phyloP scores from a whole-genome alignment of 352 stramenopile species.

The Globisporangium nagaii region DNA sequence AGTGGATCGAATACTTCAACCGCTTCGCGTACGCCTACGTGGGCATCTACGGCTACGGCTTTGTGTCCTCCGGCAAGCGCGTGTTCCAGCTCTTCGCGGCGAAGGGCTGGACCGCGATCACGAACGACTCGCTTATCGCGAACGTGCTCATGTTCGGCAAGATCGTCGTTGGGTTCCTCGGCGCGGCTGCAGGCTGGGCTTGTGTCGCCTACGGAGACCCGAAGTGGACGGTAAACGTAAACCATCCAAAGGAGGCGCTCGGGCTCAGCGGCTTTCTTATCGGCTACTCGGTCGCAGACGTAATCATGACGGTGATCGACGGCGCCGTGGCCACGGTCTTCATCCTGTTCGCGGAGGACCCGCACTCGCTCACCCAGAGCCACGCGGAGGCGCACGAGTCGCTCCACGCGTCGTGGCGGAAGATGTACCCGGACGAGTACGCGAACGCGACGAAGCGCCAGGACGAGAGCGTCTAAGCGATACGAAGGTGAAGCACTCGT shows the following conservation, averaged over 20 bases:
- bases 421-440: conserved; percentile 50
- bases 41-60: conserved; percentile 65
- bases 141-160: conserved; percentile 55
- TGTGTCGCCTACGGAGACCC: conserved; percentile 29
- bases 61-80: conserved; percentile 36
- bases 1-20: conserved; percentile 74
- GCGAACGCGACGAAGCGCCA: conserved; percentile 32
- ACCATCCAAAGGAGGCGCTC: conserved; percentile 35
- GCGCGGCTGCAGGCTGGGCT: conserved; percentile 32
- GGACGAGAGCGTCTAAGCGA: conserved; percentile 21
- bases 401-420: conserved; percentile 35
- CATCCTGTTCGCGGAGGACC: conserved; percentile 49
- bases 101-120: conserved; percentile 56
- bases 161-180: conserved; percentile 51
- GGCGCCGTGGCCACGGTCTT: conserved; percentile 50
- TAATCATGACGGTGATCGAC: conserved; percentile 49
- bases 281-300: conserved; percentile 40
- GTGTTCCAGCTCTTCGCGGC: conserved; percentile 51
- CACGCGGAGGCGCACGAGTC: conserved; percentile 32
- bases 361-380: conserved; percentile 28
- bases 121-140: conserved; percentile 67
- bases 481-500: too few relatives aligned
- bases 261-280: conserved; percentile 42
- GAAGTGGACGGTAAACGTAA: conserved; percentile 39
- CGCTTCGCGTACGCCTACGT: conserved; percentile 72